These are phyloP conservation scores for Hymenoscyphus occultus DNA, from an alignment of 2,329 filamentous ascomycete species.

Conservation along the genomic window DNA sequence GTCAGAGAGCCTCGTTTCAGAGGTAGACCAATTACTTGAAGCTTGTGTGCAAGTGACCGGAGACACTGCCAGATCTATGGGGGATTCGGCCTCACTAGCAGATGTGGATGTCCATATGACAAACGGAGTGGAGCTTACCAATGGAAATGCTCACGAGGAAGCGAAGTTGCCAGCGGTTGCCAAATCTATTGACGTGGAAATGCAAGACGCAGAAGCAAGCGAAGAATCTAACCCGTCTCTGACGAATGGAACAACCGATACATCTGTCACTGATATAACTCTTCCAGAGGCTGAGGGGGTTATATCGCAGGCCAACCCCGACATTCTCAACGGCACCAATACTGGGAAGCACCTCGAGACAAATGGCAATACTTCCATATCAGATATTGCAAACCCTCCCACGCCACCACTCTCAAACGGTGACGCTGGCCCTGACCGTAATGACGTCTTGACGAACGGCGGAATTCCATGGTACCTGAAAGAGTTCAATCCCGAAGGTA, in stretches of 20 bases:
- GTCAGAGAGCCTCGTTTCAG: constrained; percentile 65
- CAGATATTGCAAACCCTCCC: constrained; percentile 41
- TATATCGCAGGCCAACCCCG: constrained; percentile 17
- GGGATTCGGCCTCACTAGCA: constrained; percentile 41
- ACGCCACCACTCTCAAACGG: constrained; percentile 67
- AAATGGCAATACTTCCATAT: constrained; percentile 42
- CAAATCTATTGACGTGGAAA: constrained; percentile 37
- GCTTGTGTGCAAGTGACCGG: constrained; percentile 53
- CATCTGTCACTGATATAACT: background rate
- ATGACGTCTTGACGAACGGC: constrained; percentile 57
- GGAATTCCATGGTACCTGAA: constrained; percentile 88
- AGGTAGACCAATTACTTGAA: constrained; percentile 72
- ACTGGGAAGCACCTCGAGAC: constrained; percentile 44
- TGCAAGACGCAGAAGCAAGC: constrained; percentile 37
- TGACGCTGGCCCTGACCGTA: constrained; percentile 36
- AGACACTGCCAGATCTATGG: constrained; percentile 41
- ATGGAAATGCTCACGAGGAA: constrained; percentile 13
- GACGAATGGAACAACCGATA: constrained; percentile 24
- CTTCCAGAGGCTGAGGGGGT: constrained; percentile 27
- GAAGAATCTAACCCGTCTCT: constrained; percentile 20
- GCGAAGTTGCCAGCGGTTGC: constrained; percentile 3
- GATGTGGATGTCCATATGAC: constrained; percentile 25
- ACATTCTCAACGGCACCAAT: constrained; percentile 35
- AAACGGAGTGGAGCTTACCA: constrained; percentile 19
- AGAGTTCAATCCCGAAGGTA: constrained; percentile 75